Base-by-base conservation (phyloP, 768 basidiomycete genomes). In the Termitomyces sp. region DNA sequence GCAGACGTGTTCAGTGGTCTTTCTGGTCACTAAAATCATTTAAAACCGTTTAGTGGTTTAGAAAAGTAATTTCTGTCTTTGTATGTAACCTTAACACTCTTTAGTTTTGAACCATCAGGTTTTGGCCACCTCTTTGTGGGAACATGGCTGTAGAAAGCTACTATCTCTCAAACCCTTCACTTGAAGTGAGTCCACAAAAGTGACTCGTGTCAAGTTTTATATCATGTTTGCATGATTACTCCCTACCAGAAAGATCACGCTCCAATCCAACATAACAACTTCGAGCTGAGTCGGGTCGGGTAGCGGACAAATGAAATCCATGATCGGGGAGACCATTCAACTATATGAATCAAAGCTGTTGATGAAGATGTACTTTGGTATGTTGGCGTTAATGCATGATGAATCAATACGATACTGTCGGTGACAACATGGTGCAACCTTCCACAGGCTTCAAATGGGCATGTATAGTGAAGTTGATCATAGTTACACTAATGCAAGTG, bases 251-350 rank as follows among this genome's bases (percentile, higher is more conserved):
- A 27, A 67, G 68, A 18, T 64, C 74, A 20, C 73, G 76, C 32
- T 74, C 78, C 7, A 73, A 76, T 36, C 70, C 75, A 2, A 69
- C 70, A 12, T 24, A 79, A 70, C 61, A 72, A 76, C 58, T 71
- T 74, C 6, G 78, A 80, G 64, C 68, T 80, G 26, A 74, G 72
- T 41, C 75, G 78, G 26, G 71, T 80, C 3, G 69, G n/a, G n/a
- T n/a, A 63, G 1, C 77, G 75, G 73, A 70, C 67, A 26, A 64
- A 29, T 12, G 77, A 76, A 8, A 6, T 6, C 3, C 29, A 29
- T 29, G 6, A 29, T n/a, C n/a, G n/a, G n/a, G n/a, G n/a, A n/a
- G n/a, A n/a, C n/a, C n/a, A n/a, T n/a, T n/a, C n/a, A n/a, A n/a
- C n/a, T n/a, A n/a, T n/a, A n/a, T n/a, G n/a, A n/a, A n/a, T n/a